phyloP scores from a whole-genome alignment of 148 eudicot genomes.

The Vaccinium corymbosum region DNA sequence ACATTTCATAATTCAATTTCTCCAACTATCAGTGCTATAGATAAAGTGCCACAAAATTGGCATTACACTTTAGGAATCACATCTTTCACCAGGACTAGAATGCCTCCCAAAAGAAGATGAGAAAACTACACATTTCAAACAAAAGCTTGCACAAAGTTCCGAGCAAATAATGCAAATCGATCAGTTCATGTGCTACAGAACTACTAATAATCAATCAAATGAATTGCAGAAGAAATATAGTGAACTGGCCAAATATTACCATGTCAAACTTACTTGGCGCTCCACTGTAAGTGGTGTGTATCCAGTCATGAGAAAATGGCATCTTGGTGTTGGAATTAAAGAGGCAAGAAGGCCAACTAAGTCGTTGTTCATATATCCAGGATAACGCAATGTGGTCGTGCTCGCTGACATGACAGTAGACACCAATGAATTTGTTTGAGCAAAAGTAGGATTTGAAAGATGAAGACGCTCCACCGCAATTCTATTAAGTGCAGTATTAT shows the following conservation, averaged over 20 bases:
- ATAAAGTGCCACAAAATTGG: background rate
- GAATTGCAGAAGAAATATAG: background rate
- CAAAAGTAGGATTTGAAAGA: constrained; percentile 84
- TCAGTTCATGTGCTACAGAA: background rate
- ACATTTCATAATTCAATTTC: background rate
- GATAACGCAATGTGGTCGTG: constrained; percentile 96
- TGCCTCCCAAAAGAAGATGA: background rate
- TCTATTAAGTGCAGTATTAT: constrained; percentile 96
- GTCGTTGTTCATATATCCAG: constrained; percentile 99
- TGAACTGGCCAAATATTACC: background rate
- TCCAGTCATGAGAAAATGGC: constrained; percentile 99
- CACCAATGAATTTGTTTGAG: constrained; percentile 92
- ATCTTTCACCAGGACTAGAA: background rate
- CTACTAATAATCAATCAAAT: background rate
- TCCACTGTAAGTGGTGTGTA: constrained; percentile 99
- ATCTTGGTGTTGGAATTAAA: constrained; percentile 96
- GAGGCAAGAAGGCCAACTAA: constrained; percentile 99
- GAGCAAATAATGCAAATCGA: background rate
- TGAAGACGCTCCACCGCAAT: constrained; percentile 97
- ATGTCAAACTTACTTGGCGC: constrained; percentile 64
- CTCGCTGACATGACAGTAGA: constrained; percentile 99
- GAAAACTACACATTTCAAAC: background rate
- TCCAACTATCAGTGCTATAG: background rate
- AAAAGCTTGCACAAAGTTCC: constrained; percentile 9
- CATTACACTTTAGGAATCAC: background rate